Conservation (phyloP, 2,329 filamentous ascomycete species). For the Xylaria digitata region DNA sequence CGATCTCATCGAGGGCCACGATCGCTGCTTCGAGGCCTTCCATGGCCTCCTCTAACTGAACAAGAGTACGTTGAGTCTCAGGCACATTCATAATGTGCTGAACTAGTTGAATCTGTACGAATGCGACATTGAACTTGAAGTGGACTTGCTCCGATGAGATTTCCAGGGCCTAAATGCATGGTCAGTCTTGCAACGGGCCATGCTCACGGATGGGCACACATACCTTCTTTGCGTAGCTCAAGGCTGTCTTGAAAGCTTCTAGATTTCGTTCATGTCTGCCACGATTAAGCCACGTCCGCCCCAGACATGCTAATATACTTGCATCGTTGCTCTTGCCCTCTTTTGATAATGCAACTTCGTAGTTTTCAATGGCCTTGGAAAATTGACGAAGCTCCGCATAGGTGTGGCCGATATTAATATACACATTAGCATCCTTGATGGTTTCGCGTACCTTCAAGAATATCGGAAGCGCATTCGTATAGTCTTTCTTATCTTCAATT, state of each 20-base stretch:
- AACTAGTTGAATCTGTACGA: constrained; percentile 94
- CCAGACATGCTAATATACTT: constrained; percentile 84
- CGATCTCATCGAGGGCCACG: constrained; percentile 73
- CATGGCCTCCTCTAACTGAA: constrained; percentile 83
- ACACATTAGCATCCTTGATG: constrained; percentile 86
- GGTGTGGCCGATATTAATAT: constrained; percentile 92
- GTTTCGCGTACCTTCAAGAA: constrained; percentile 93
- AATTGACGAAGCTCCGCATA: constrained; percentile 92
- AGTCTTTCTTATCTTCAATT: constrained; percentile 93
- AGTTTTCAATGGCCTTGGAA: constrained; percentile 91
- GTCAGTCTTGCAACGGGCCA: constrained; percentile 41
- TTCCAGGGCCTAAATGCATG: constrained; percentile 70
- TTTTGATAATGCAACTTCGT: constrained; percentile 85
- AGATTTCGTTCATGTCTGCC: constrained; percentile 72
- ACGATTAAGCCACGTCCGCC: constrained; percentile 86
- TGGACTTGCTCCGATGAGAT: constrained; percentile 86
- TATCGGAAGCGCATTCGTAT: constrained; percentile 82
- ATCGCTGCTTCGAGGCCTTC: constrained; percentile 89
- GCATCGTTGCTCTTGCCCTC: constrained; percentile 80
- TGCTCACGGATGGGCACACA: constrained; percentile 33
- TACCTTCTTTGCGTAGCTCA: constrained; percentile 73
- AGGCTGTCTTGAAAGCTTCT: constrained; percentile 66
- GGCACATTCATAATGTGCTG: constrained; percentile 79
- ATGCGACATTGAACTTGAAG: constrained; percentile 97
- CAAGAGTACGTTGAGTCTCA: constrained; percentile 80